Percentiles rank a stretch among this genome's conserved stretches.
phyloP scores from a whole-genome alignment of 2,329 filamentous ascomycete genomes.

The Fusarium veterinarium region DNA sequence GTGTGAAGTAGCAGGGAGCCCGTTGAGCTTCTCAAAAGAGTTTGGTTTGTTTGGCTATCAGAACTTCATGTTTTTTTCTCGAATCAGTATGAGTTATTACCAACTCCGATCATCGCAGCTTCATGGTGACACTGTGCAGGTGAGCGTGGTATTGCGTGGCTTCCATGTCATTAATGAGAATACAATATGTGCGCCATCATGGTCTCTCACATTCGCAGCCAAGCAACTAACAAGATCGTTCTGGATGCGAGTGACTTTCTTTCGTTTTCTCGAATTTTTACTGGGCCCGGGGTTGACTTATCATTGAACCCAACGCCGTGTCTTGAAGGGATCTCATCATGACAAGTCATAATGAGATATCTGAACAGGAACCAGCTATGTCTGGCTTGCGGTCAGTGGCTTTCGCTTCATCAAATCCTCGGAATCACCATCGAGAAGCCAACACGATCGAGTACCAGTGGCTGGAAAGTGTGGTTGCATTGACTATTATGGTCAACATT shows the following conservation, averaged over 20 bases:
- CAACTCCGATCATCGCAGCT: not conserved
- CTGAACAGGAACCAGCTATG: not conserved
- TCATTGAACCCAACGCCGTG: not conserved
- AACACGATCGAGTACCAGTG: slow-evolving; percentile 7
- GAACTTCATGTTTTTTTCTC: not conserved
- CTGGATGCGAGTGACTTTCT: not conserved
- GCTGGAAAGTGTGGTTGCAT: slow-evolving; percentile 33
- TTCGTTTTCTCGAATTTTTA: not conserved
- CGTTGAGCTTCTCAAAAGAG: slow-evolving; percentile 16
- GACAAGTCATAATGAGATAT: slow-evolving; percentile 2
- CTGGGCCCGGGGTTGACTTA: not conserved
- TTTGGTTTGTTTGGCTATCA: not conserved
- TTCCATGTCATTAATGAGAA: slow-evolving; percentile 14
- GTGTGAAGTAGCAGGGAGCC: not conserved
- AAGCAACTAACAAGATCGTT: not conserved
- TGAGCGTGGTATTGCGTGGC: slow-evolving; percentile 2
- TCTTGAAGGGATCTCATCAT: not conserved
- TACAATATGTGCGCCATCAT: slow-evolving; percentile 6
- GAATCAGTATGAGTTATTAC: not conserved
- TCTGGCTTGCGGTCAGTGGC: not conserved
- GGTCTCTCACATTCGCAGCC: slow-evolving; percentile 2
- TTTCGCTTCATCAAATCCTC: slow-evolving; percentile 7
- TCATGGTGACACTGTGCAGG: not conserved
- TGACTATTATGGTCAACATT: slow-evolving; percentile 29
- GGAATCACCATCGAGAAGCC: not conserved